phyloP scores from a whole-genome alignment of 441 rosid species.

The Corymbia citriodora region DNA sequence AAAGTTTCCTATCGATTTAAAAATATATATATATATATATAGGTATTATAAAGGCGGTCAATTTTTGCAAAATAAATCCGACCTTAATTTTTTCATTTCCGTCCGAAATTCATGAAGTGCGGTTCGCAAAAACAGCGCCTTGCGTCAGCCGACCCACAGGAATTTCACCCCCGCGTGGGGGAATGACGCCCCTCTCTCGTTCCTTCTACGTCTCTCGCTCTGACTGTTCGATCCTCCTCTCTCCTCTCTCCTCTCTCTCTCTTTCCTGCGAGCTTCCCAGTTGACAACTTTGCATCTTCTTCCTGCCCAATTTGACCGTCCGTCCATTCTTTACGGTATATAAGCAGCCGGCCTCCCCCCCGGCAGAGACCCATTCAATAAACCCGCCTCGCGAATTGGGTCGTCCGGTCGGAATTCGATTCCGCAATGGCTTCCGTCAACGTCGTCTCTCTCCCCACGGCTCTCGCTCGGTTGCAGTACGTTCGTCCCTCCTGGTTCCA shows the following conservation, averaged over 20 bases:
- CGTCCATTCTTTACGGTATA: neutral
- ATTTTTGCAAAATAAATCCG: neutral
- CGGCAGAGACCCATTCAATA: neutral
- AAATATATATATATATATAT: neutral
- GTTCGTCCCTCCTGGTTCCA: neutral
- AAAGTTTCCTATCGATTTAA: neutral
- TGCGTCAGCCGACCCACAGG: neutral
- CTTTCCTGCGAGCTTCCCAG: neutral
- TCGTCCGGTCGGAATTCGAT: neutral
- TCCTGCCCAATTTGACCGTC: neutral
- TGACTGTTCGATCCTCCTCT: neutral
- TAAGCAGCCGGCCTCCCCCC: neutral
- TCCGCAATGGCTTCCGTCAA: constrained; percentile 51
- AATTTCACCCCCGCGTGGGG: neutral
- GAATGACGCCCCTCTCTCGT: neutral
- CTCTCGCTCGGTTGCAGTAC: constrained; percentile 24
- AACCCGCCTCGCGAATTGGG: neutral
- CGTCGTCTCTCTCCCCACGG: constrained; percentile 40
- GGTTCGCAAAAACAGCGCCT: neutral
- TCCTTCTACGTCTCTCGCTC: neutral
- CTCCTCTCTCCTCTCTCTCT: neutral
- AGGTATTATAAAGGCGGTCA: neutral
- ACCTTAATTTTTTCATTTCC: neutral
- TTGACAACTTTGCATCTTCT: neutral
- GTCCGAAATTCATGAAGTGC: neutral